Conservation (phyloP, 176 grass and related monocot genomes). For the Saccharum spontaneum region DNA sequence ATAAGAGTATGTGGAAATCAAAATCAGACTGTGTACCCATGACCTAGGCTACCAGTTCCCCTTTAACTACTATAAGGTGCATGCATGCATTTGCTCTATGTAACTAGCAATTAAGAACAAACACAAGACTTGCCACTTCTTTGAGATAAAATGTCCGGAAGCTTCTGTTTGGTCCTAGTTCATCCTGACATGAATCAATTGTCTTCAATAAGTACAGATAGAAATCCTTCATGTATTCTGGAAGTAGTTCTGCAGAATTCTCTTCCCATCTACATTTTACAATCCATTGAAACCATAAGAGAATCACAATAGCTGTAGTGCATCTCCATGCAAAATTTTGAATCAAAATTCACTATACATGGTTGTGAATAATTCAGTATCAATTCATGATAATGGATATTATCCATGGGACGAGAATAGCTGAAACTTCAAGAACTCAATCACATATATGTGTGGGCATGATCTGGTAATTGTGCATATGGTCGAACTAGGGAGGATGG, state of each 20-base stretch:
- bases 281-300: not conserved
- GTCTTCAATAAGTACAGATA: slow-evolving; percentile 23
- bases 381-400: not conserved
- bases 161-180: slow-evolving; percentile 5
- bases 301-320: not conserved
- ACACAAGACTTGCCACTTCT: slow-evolving; percentile 19
- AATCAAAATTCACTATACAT: not conserved
- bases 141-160: slow-evolving; percentile 15
- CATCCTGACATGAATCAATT: slow-evolving; percentile 21
- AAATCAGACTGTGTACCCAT: too few species aligned
- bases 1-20: not conserved
- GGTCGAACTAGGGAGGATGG: too few species aligned
- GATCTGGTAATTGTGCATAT: not conserved
- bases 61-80: not conserved
- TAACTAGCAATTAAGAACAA: not conserved
- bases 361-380: not conserved
- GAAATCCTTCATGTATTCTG: slow-evolving; percentile 33
- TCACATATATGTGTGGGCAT: not conserved
- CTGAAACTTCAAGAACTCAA: not conserved
- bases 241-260: not conserved
- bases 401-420: not conserved
- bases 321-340: not conserved
- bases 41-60: not conserved
- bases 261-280: slow-evolving; percentile 21
- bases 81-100: not conserved